Evolutionary conservation across 2,329 filamentous ascomycete genomes (phyloP).

Genomic region (Decorospora gaudefroyi): DNA sequence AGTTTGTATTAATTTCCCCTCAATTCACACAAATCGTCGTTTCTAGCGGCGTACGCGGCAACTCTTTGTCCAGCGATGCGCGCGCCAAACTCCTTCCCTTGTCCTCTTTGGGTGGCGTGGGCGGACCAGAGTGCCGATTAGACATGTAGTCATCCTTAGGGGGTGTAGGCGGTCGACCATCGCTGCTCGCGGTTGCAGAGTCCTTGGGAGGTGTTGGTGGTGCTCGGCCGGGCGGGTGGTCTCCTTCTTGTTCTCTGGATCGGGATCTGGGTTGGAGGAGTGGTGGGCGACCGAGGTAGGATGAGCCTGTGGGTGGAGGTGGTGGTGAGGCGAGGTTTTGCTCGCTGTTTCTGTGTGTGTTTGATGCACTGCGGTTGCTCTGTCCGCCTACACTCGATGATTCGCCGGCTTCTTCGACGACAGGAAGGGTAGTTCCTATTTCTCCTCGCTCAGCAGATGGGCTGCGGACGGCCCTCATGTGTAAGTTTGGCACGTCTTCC

Average conservation of each 20-base stretch:
- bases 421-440: slow-evolving; percentile 67
- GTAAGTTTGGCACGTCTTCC: slow-evolving; percentile 65
- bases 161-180: slow-evolving; percentile 43
- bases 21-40: slow-evolving; percentile 42
- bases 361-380: slow-evolving; percentile 52
- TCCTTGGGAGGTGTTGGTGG: slow-evolving; percentile 55
- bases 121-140: slow-evolving; percentile 40
- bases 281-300: slow-evolving; percentile 16
- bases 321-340: slow-evolving; percentile 23
- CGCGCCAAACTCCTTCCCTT: slow-evolving; percentile 26
- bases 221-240: slow-evolving; percentile 41
- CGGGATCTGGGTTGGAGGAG: slow-evolving; percentile 16
- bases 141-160: slow-evolving; percentile 42
- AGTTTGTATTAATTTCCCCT: no score
- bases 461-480: slow-evolving; percentile 62
- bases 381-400: slow-evolving; percentile 67
- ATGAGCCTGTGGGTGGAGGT: slow-evolving; percentile 29
- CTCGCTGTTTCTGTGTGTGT: slow-evolving; percentile 14
- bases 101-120: slow-evolving; percentile 50
- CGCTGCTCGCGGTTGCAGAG: slow-evolving; percentile 26
- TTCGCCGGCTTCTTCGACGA: slow-evolving; percentile 90
- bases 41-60: slow-evolving; percentile 44
- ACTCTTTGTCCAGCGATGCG: slow-evolving; percentile 38
- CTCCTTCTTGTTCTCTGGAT: slow-evolving; percentile 26
- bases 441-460: slow-evolving; percentile 61